Percentiles rank a stretch among this genome's conserved stretches.
These are phyloP conservation scores for Suillus americanus DNA, from an alignment of 768 basidiomycete species.

Conservation along the genomic window DNA sequence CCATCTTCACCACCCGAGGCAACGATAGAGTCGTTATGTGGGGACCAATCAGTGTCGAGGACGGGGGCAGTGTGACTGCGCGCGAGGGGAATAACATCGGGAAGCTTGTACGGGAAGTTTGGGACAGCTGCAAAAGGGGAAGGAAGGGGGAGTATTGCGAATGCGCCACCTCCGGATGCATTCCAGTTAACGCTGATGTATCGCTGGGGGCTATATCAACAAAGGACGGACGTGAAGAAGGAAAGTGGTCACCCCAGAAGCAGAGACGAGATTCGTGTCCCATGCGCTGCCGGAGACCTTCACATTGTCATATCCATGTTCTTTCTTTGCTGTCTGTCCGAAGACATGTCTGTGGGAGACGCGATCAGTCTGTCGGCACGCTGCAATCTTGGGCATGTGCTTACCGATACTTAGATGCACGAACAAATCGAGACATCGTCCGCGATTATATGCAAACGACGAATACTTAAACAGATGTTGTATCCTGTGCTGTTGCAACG, in stretches of 20 bases:
- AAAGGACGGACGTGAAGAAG: slow-evolving; percentile 11
- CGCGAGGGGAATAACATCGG: slow-evolving; percentile 89
- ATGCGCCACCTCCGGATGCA: slow-evolving; percentile 88
- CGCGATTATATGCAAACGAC: not conserved
- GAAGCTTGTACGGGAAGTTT: slow-evolving; percentile 73
- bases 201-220: slow-evolving; percentile 40
- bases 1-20: slow-evolving; percentile 95
- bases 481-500: not conserved
- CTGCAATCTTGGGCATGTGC: slow-evolving; percentile 22
- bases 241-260: slow-evolving; percentile 63
- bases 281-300: slow-evolving; percentile 89
- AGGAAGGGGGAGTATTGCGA: slow-evolving; percentile 88
- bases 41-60: slow-evolving; percentile 96
- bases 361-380: slow-evolving; percentile 8
- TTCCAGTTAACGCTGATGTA: slow-evolving; percentile 97
- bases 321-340: slow-evolving; percentile 85
- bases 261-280: slow-evolving; percentile 92
- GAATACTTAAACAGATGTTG: not conserved
- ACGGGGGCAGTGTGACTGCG: slow-evolving; percentile 82
- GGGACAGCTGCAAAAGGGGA: slow-evolving; percentile 60
- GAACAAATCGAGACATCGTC: slow-evolving; percentile 82
- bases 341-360: slow-evolving; percentile 74
- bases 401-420: slow-evolving; percentile 84
- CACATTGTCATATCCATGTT: slow-evolving; percentile 76
- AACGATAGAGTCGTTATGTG: slow-evolving; percentile 87